Evolutionary conservation across 768 basidiomycete species (phyloP), one percentile per base, ranked within the genome.

Genomic region (Strobilomyces dryophilus): DNA sequence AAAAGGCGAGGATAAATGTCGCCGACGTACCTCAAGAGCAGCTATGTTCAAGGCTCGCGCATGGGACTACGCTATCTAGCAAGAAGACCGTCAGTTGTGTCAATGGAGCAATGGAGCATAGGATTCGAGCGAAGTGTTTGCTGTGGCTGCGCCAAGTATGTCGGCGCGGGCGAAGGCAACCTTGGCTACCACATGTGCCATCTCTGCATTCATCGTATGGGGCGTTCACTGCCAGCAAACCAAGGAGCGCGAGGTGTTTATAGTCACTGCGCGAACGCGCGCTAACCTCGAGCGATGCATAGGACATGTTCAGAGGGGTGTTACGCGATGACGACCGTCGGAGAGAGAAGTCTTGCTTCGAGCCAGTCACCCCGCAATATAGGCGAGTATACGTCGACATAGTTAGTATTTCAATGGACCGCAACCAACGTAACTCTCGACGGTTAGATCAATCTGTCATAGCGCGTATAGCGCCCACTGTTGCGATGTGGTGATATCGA

Each of bases 261-360:
- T 47, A 3, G 43, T 15, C 45, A 2, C 18, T 32, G 12, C 21
- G 8, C n/a, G n/a, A 15, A 8, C 15, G 24, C 21, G 8, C 17
- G 6, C 35, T 17, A 39, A 39, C 49, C 29, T 39, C 54, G 68
- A 20, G 68, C 18, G 21, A 35, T 52, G 37, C 21, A 27, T 54
- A 98, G 94, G 84, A 74, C 27, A 97, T 97, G 94, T 95, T 89
- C 65, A 77, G 86, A 65, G 94, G 94, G 24, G 95, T 97, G 3
- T 63, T 95, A 43, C 81, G 84, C 47, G 94, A 97, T 65, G 95
- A 98, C 63, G 89, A 84, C 61, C 84, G 92, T 24, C 75, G 88
- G 55, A 75, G 69, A 61, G 80, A 84, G 63, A 93, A 92, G 71
- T 27, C n/a, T 9, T n/a, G 11, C n/a, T 12, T n/a, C 15, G 26